These are phyloP conservation scores for Candida mesenterica DNA, from an alignment of 1,139 yeast genomes.

Conservation along the genomic window DNA sequence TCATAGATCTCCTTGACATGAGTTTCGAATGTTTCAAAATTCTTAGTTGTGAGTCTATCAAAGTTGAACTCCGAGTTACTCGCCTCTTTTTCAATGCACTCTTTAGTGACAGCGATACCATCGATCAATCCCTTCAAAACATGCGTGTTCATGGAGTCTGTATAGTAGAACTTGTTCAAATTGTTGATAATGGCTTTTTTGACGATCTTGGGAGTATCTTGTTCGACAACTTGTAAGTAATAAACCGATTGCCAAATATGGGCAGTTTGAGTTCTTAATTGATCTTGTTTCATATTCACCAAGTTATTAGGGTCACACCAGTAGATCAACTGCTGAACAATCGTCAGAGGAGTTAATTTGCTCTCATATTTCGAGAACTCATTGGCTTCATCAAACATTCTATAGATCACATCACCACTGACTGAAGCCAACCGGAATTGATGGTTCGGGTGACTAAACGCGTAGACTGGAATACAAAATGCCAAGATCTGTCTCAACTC, in stretches of 20 bases:
- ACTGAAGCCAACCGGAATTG: conserved; percentile 66
- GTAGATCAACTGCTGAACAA: conserved; percentile 71
- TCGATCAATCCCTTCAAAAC: conserved; percentile 32
- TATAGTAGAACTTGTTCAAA: conserved; percentile 46
- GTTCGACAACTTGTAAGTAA: conserved; percentile 51
- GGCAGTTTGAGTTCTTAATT: conserved; percentile 39
- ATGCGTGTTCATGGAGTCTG: conserved; percentile 29
- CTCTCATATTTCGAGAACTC: conserved; percentile 24
- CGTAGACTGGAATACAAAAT: conserved; percentile 87
- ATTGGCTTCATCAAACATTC: conserved; percentile 50
- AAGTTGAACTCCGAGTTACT: conserved; percentile 31
- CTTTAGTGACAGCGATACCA: conserved; percentile 35
- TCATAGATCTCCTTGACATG: conserved; percentile 27
- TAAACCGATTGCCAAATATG: conserved; percentile 62
- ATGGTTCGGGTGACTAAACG: conserved; percentile 73
- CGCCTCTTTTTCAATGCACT: conserved; percentile 23
- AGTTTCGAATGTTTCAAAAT: conserved; percentile 44
- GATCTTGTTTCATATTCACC: conserved; percentile 49
- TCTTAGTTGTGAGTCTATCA: conserved; percentile 47
- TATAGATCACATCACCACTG: conserved; percentile 63
- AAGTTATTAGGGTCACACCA: conserved; percentile 85
- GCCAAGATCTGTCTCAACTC: conserved; percentile 78
- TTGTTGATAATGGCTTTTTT: conserved; percentile 57
- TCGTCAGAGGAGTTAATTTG: conserved; percentile 50
- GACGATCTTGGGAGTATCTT: conserved; percentile 50